phyloP scores from a whole-genome alignment of 805 yeast genomes.

The Cyberlindnera veronae region DNA sequence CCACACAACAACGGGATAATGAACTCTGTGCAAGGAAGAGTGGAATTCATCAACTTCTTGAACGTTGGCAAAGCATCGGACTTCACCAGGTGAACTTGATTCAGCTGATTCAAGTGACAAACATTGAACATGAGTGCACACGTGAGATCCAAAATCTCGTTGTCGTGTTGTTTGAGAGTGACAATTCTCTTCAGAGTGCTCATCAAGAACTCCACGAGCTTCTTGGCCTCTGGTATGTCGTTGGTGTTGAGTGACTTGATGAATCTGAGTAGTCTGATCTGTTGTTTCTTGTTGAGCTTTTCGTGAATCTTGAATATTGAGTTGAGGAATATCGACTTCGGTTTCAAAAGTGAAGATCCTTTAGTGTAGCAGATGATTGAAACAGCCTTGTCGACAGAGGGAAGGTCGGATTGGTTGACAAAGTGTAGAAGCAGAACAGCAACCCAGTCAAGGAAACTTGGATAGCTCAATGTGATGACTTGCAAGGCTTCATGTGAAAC shows the following conservation, averaged over 20 bases:
- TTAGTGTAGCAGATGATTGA: conserved; percentile 31
- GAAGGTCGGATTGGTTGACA: conserved; percentile 9
- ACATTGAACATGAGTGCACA: conserved; percentile 43
- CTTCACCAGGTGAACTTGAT: conserved; percentile 38
- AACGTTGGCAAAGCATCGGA: conserved; percentile 40
- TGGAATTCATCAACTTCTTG: conserved; percentile 33
- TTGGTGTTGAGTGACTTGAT: conserved; percentile 21
- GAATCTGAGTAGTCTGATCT: conserved; percentile 37
- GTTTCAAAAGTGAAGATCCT: conserved; percentile 37
- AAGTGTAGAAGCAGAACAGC: conserved; percentile 35
- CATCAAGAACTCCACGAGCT: conserved; percentile 41
- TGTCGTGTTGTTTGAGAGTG: conserved; percentile 11
- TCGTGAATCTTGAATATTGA: conserved; percentile 40
- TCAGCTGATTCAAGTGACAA: conserved; percentile 41
- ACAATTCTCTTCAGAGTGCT: conserved; percentile 11
- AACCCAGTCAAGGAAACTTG: conserved; percentile 35
- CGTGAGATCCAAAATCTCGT: conserved; percentile 38
- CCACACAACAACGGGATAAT: conserved; percentile 47
- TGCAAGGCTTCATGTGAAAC: conserved; percentile 41
- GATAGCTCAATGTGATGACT: conserved; percentile 39
- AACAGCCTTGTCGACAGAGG: conserved; percentile 31
- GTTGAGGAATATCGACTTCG: conserved; percentile 41
- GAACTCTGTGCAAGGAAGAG: conserved; percentile 43
- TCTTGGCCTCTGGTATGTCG: conserved; percentile 17
- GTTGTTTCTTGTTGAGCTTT: conserved; percentile 31